Evolutionary conservation across 2,329 filamentous ascomycete species (phyloP), one percentile per base, ranked within the genome.

Genomic region (Pseudocercospora pini-densiflorae): DNA sequence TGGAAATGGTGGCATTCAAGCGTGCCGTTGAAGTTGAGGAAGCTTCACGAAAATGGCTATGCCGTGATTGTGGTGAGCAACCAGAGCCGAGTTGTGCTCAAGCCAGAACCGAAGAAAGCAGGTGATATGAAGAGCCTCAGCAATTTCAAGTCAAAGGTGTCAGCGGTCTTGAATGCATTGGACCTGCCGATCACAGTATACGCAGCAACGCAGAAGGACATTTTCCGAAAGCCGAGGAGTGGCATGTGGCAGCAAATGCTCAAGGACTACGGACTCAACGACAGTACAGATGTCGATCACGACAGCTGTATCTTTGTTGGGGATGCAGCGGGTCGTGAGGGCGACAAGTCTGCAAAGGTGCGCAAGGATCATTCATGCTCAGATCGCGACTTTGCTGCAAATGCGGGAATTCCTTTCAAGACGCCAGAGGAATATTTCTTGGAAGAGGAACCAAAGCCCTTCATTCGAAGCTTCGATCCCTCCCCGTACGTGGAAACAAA

Each of bases 341-440:
- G 76, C 10, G 73, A 76, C 45, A 72, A 75, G 77, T 70, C 77
- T 73, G 76, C 75, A 70, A 73, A 77, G 69, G 77, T 80, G 63
- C 80, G 77, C 47, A 85, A 85, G 62, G 87, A 90, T 77, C 84
- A 89, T 80, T 86, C 87, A 16, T 83, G 82, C 74, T 86, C 83
- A 12, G 88, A 90, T 78, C 83, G 86, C 64, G 92, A 97, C 74
- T 90, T 98, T 73, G 94, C 95, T 2, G 84, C 89, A 68, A 98
- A 99, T 75, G 81, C 94, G 12, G 92, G 92, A 3, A 87, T 99
- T 70, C 77, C 81, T 12, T 99, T 94, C 77, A 82, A 89, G 64
- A 97, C 94, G 0, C 95, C 95, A 0, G 95, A 99, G 76, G 94
- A 97, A 78, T 97, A 90, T 80, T 98, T 98, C 76, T 85, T 94